Conservation (phyloP, 192 early-diverging fungal genomes). For the Backusella tuberculispora region DNA sequence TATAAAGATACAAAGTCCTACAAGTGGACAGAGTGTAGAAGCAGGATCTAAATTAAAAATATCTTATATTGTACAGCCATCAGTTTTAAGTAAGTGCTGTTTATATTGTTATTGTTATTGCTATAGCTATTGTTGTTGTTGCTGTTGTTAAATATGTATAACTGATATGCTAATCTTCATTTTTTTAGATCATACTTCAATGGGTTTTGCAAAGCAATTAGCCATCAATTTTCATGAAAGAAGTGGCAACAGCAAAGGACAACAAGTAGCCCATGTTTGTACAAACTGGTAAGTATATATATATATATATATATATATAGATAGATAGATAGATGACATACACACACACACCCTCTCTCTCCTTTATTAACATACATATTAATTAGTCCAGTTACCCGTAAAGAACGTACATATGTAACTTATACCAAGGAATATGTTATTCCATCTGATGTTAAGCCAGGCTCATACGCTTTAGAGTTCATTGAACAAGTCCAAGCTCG, state of each 20-base stretch:
- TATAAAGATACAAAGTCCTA: conserved; percentile 32
- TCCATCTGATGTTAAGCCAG: conserved; percentile 32
- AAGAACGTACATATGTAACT: conserved; percentile 27
- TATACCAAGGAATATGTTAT: conserved; percentile 29
- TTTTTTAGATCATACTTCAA: conserved; percentile 21
- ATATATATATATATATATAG: not conserved
- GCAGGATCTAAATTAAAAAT: conserved; percentile 21
- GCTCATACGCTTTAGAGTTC: conserved; percentile 42
- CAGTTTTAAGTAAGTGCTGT: not conserved
- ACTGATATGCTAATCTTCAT: not conserved
- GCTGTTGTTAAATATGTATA: not conserved
- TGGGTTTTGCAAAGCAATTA: conserved; percentile 24
- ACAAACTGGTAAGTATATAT: conserved; percentile 13
- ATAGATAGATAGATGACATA: too few relatives aligned
- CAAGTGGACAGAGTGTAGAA: conserved; percentile 14
- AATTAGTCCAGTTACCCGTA: conserved; percentile 31
- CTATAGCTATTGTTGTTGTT: too few relatives aligned
- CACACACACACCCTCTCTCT: not conserved
- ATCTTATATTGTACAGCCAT: conserved; percentile 32
- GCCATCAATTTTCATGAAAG: conserved; percentile 30
- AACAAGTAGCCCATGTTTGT: conserved; percentile 16
- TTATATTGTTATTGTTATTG: too few relatives aligned
- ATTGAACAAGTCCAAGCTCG: conserved; percentile 18
- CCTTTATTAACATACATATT: not conserved
- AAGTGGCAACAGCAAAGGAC: conserved; percentile 22